A percentile compares a stretch with the other conserved stretches of the same genome.
phyloP scores from a whole-genome alignment of 352 stramenopile genomes.

The Globisporangium polare region DNA sequence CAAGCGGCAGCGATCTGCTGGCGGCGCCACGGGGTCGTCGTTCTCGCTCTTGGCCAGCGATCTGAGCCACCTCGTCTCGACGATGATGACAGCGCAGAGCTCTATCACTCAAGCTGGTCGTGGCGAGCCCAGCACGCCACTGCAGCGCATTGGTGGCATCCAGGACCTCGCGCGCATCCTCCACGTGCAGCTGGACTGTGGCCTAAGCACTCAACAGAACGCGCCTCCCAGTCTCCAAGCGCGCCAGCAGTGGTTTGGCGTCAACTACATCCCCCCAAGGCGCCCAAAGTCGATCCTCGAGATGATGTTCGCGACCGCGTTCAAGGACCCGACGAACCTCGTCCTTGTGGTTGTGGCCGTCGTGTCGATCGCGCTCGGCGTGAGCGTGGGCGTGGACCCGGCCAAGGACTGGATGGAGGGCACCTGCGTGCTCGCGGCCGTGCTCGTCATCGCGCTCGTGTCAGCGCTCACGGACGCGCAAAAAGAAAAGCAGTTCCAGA shows the following conservation, averaged over 20 bases:
- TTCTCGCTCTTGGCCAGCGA: constrained; percentile 8
- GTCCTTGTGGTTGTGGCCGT: constrained; percentile 33
- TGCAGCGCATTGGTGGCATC: constrained; percentile 3
- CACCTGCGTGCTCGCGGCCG: constrained; percentile 70
- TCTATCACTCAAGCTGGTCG: background rate
- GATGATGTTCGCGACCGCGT: constrained; percentile 46
- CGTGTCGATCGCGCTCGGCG: constrained; percentile 24
- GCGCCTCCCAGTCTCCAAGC: background rate
- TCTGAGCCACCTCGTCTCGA: background rate
- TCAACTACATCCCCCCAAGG: constrained; percentile 29
- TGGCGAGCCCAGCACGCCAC: background rate
- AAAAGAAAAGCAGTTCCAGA: constrained; percentile 69
- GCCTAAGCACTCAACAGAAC: background rate
- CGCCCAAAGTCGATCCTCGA: constrained; percentile 17
- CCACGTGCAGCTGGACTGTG: background rate
- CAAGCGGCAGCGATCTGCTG: background rate
- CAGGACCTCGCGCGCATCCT: constrained; percentile 4
- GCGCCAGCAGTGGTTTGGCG: constrained; percentile 20
- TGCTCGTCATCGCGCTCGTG: constrained; percentile 88
- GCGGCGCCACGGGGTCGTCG: background rate
- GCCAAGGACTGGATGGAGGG: constrained; percentile 5
- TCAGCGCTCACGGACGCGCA: constrained; percentile 26
- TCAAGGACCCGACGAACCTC: constrained; percentile 51
- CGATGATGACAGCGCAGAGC: background rate
- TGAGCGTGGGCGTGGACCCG: background rate